Conservation (phyloP, 2,329 filamentous ascomycete genomes). For the Cladosporium halotolerans region DNA sequence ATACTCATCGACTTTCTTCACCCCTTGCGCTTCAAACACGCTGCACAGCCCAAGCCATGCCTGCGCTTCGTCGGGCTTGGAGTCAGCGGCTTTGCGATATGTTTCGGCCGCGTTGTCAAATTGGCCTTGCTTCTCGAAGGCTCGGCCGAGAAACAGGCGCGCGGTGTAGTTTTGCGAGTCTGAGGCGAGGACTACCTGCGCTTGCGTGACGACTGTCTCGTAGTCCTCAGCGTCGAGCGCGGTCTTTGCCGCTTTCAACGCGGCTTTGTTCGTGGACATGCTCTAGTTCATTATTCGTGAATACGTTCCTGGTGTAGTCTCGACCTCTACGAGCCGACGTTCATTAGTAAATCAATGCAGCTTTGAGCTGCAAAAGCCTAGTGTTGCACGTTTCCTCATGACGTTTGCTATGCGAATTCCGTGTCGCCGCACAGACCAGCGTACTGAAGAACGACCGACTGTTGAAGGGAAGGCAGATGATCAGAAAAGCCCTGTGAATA, state of each 20-base stretch:
- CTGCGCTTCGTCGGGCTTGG: slow-evolving; percentile 71
- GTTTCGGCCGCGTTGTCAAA: slow-evolving; percentile 67
- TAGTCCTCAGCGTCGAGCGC: slow-evolving; percentile 74
- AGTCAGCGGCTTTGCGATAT: slow-evolving; percentile 64
- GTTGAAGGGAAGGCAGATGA: too few species aligned
- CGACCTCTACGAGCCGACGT: neutral
- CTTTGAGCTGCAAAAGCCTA: neutral
- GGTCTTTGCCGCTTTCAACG: slow-evolving; percentile 74
- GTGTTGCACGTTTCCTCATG: neutral
- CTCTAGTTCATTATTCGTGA: slow-evolving; percentile 5
- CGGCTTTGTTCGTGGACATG: slow-evolving; percentile 56
- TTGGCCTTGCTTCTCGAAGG: slow-evolving; percentile 68
- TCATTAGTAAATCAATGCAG: neutral
- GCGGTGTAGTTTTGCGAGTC: slow-evolving; percentile 79
- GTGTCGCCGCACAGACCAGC: too few species aligned
- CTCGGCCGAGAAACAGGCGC: slow-evolving; percentile 82
- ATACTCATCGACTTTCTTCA: slow-evolving; percentile 65
- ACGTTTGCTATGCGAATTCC: neutral
- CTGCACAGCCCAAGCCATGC: slow-evolving; percentile 87
- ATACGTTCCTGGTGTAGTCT: neutral
- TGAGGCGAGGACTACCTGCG: slow-evolving; percentile 60
- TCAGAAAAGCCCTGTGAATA: too few species aligned
- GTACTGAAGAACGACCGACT: too few species aligned
- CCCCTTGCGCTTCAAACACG: slow-evolving; percentile 72
- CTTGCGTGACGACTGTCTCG: slow-evolving; percentile 65